These are phyloP conservation scores for Komagataella mondaviorum DNA, from an alignment of 805 yeast species.

Conservation along the genomic window DNA sequence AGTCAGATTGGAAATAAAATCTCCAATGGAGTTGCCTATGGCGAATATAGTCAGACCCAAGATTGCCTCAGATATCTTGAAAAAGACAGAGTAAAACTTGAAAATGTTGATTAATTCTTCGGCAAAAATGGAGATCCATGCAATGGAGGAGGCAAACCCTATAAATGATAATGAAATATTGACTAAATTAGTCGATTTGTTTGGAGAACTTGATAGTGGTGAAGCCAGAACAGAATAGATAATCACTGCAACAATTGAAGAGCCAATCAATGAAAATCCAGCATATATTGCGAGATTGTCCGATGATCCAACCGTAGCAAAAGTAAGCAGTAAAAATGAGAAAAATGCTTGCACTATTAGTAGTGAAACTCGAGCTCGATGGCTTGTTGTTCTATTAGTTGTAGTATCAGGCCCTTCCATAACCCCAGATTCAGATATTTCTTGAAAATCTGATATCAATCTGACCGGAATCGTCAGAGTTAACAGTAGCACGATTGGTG, in stretches of 20 bases:
- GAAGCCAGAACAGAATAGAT: not conserved
- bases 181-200: slow-evolving; percentile 8
- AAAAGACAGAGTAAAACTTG: slow-evolving; percentile 44
- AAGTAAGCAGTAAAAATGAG: slow-evolving; percentile 15
- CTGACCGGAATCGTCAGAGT: slow-evolving; percentile 21
- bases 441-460: slow-evolving; percentile 7
- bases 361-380: slow-evolving; percentile 1
- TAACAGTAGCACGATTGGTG: slow-evolving; percentile 16
- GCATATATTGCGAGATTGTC: slow-evolving; percentile 1
- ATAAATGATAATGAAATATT: slow-evolving; percentile 20
- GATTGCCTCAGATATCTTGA: slow-evolving; percentile 59
- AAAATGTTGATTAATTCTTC: slow-evolving; percentile 55
- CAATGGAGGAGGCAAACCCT: slow-evolving; percentile 58
- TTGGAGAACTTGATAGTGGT: not conserved
- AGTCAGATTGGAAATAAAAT: slow-evolving; percentile 69
- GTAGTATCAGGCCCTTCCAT: not conserved
- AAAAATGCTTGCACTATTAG: slow-evolving; percentile 17
- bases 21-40: slow-evolving; percentile 87
- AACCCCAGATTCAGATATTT: not conserved
- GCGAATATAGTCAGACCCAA: slow-evolving; percentile 85
- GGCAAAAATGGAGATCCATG: slow-evolving; percentile 60
- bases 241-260: not conserved
- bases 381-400: not conserved
- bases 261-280: slow-evolving; percentile 1
- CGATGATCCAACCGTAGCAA: slow-evolving; percentile 6